A percentile compares a stretch with the other conserved stretches of the same genome.
Evolutionary conservation across 148 eudicot genomes (phyloP).

Genomic region (Fagopyrum esculentum): DNA sequence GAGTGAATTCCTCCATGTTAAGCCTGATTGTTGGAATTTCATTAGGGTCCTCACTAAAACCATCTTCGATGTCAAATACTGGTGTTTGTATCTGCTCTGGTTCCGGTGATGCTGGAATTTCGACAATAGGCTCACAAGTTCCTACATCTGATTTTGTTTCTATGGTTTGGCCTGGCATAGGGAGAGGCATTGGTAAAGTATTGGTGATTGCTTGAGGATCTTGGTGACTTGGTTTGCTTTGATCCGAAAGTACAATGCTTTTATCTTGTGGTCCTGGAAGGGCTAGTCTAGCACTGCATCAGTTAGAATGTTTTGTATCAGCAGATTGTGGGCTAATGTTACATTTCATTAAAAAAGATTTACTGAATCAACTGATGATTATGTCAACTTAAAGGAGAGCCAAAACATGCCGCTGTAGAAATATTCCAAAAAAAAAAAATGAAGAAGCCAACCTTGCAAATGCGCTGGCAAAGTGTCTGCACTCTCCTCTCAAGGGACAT

Average conservation of each 20-base stretch:
- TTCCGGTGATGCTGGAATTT: conserved; percentile 84
- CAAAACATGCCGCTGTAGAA: background rate
- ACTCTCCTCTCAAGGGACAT: conserved; percentile 36
- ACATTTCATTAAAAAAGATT: no score
- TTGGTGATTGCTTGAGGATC: conserved; percentile 25
- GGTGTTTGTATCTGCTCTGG: conserved; percentile 32
- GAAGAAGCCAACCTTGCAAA: conserved; percentile 24
- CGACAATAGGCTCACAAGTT: conserved; percentile 61
- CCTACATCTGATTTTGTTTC: conserved; percentile 22
- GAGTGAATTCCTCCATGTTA: conserved; percentile 63
- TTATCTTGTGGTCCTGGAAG: conserved; percentile 85
- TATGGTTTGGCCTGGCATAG: conserved; percentile 18
- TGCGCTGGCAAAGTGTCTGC: conserved; percentile 30
- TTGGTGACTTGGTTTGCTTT: conserved; percentile 29
- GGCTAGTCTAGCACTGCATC: conserved; percentile 80
- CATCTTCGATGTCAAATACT: conserved; percentile 68
- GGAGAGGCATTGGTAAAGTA: conserved; percentile 37
- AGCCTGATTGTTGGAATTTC: conserved; percentile 85
- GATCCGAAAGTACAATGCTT: conserved; percentile 45
- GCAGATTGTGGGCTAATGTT: background rate
- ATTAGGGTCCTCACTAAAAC: conserved; percentile 57
- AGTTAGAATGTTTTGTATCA: conserved; percentile 9
- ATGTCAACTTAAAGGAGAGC: background rate
- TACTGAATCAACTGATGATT: no score
- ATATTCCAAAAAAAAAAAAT: background rate